Evolutionary conservation across 352 stramenopile species (phyloP), one percentile per base, ranked within the genome.

Genomic region (Phytophthora sansomeana): DNA sequence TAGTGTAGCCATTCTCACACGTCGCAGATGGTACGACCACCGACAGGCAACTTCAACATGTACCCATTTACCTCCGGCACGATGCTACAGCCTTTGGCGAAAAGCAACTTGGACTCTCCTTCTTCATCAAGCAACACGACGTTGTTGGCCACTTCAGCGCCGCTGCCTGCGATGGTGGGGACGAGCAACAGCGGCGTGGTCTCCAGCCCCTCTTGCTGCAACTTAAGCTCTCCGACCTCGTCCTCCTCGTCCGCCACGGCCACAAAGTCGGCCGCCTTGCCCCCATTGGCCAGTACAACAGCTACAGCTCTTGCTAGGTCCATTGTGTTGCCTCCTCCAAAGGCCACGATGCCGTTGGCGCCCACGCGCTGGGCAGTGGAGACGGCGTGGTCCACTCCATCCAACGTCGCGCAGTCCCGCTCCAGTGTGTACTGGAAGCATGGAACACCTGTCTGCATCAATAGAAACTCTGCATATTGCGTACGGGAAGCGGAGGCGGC

Each of bases 351-450:
- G 13, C 85, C 80, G 47, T 93, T 77, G 1, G 82, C 85, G 9
- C 85, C 85, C 8, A 93, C 82, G 6, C 85, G 80, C 41, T 76
- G 65, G 0, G 85, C 85, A 10, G 78, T 86, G 6, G 81, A 75
- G 28, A 73, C 66, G 0, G 75, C 85, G 21, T 83, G 72, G 57
- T 91, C 79, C 46, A 93, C 75, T 8, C 72, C 72, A 21, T 80
- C 59, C 19, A 89, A 39, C 10, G 85, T 91, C 10, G 85, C 75
- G 56, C 85, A 93, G 50, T 93, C 85, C 14, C 77, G 73, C 63
- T 80, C 72, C 46, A 93, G 55, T 16, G 85, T 93, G 70, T 89
- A 87, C 67, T 91, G 82, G 56, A 93, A 93, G 52, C 78, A 89
- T 10, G 85, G 80, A 6, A 93, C 72, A 3, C 82, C 83, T 29